Evolutionary conservation across 345 rosid species (phyloP), one percentile per base, ranked within the genome.

Genomic region (Lumnitzera littorea): DNA sequence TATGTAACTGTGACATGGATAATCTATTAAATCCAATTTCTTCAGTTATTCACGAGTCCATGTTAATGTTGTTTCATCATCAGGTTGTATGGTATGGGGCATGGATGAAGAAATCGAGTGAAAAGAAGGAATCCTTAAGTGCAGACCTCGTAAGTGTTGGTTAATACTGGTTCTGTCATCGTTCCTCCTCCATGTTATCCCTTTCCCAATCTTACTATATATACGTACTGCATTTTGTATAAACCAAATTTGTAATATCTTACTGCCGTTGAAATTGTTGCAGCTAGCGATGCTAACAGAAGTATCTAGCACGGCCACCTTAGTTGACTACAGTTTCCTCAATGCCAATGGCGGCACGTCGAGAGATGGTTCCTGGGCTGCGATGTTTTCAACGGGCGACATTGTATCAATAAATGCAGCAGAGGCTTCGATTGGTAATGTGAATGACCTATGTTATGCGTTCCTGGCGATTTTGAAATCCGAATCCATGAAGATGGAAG

Each of bases 1-100:
- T 27, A 20, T 1, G 20, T 20, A 20, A 20, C 20, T 20, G 20
- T 20, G 0, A 20, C 20, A 20, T 20, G 20, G 20, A 20, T 20
- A 20, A 20, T 2, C 31, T 12, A 11, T 29, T 12, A 0, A 16
- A 25, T 55, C 31, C 16, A 12, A 23, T 23, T 11, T 3, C 31
- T 15, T 55, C 43, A 7, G 15, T 52, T 52, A 15, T 52, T 20
- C 46, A 23, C 56, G 54, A 15, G 6, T 48, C 49, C 27, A 8
- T 24, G 24, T 5, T 15, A 11, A 15, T 47, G 24, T 14, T 31
- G 41, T 41, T 0, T 61, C 52, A 2, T 11, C 8, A 25, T 31
- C 77, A 78, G 86, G 70, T 82, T 20, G 70, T 82, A 29, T 82
- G 86, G 86, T 82, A 78, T 69, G 86, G 81, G 49, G 81, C 72